Evolutionary conservation across 164 flowering plant genomes (phyloP).

Genomic region (Echeveria elegans): DNA sequence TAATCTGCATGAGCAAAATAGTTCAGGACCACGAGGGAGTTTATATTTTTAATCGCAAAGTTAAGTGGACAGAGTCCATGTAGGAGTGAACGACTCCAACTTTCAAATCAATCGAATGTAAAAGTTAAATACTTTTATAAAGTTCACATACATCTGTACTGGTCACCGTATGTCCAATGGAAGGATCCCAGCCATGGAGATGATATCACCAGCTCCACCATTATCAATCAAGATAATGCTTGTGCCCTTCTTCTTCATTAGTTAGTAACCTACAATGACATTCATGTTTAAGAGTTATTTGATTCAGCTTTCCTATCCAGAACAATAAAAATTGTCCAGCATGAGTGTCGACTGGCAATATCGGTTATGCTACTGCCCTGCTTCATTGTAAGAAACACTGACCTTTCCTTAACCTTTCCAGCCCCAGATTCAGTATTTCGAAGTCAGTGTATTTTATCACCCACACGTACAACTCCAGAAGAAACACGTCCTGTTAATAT

Average conservation of each 20-base stretch:
- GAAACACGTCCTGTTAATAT: slow-evolving; percentile 85
- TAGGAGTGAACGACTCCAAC: neutral
- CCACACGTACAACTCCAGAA: slow-evolving; percentile 70
- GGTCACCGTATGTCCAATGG: slow-evolving; percentile 91
- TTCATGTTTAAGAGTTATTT: neutral
- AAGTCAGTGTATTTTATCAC: slow-evolving; percentile 82
- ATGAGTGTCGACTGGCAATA: neutral
- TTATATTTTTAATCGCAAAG: neutral
- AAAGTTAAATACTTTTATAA: neutral
- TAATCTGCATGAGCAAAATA: slow-evolving; percentile 38
- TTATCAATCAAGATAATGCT: slow-evolving; percentile 50
- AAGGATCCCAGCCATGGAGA: slow-evolving; percentile 91
- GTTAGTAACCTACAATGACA: slow-evolving; percentile 52
- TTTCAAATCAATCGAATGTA: neutral
- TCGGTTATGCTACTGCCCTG: too few species aligned
- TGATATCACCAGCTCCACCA: slow-evolving; percentile 98
- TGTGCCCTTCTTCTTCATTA: slow-evolving; percentile 96
- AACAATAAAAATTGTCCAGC: neutral
- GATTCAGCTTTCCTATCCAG: neutral
- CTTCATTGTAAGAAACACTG: slow-evolving; percentile 11
- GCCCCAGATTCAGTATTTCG: slow-evolving; percentile 51
- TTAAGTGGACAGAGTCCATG: neutral
- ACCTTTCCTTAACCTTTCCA: slow-evolving; percentile 95
- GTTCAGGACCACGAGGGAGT: slow-evolving; percentile 8
- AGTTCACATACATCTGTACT: slow-evolving; percentile 53